These are phyloP conservation scores for Discostella pseudostelligera DNA, from an alignment of 108 stramenopile species.

Conservation along the genomic window DNA sequence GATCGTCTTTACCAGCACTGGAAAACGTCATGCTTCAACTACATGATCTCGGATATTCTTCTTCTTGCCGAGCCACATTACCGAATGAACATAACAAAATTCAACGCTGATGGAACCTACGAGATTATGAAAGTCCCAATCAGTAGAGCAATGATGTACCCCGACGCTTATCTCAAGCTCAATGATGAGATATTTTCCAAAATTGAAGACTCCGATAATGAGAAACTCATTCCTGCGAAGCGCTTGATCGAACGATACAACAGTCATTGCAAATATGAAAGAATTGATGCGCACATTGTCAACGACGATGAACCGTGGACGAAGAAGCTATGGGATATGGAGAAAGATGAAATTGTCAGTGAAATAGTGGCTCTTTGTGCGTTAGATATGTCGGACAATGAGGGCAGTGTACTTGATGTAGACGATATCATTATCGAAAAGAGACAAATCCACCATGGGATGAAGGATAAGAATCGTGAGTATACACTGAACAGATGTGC, in stretches of 20 bases:
- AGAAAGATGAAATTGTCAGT: slow-evolving; percentile 28
- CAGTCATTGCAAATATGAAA: slow-evolving; percentile 64
- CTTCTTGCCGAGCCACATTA: slow-evolving; percentile 72
- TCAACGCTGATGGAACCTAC: slow-evolving; percentile 1
- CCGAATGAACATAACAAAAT: slow-evolving; percentile 18
- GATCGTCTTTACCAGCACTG: slow-evolving; percentile 83
- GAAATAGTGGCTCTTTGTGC: slow-evolving; percentile 39
- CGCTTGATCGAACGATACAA: slow-evolving; percentile 51
- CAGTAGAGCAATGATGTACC: slow-evolving; percentile 58
- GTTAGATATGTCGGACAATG: slow-evolving; percentile 4
- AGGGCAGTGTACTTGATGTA: slow-evolving; percentile 12
- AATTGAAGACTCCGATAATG: slow-evolving; percentile 47
- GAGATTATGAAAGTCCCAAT: slow-evolving; percentile 50
- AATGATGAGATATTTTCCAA: slow-evolving; percentile 60
- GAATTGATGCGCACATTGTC: slow-evolving; percentile 29
- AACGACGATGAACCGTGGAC: slow-evolving; percentile 12
- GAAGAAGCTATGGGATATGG: slow-evolving; percentile 32
- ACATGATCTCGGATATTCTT: slow-evolving; percentile 80
- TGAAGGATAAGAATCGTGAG: slow-evolving; percentile 59
- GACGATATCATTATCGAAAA: slow-evolving; percentile 72
- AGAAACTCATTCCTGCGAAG: slow-evolving; percentile 54
- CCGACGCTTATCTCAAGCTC: slow-evolving; percentile 48
- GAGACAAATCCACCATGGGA: slow-evolving; percentile 66
- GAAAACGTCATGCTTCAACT: slow-evolving; percentile 61
- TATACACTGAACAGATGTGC: not conserved